These are phyloP conservation scores for Nicotiana knightiana DNA, from an alignment of 257 asterid genomes.

Conservation along the genomic window DNA sequence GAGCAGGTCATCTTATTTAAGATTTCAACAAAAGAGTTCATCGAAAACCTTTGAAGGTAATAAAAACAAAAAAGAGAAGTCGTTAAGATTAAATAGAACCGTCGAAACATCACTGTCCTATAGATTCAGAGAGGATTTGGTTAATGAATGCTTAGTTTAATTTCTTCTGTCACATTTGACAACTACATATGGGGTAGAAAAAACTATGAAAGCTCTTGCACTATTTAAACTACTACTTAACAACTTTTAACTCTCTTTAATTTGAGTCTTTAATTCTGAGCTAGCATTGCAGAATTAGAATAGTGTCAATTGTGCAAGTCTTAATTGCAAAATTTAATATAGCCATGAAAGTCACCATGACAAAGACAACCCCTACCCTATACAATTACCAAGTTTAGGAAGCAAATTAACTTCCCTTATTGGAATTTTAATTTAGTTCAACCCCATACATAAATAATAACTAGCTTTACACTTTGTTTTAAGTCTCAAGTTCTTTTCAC, in stretches of 20 bases:
- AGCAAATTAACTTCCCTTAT: too few species aligned
- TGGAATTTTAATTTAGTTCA: too few species aligned
- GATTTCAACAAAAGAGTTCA: not conserved
- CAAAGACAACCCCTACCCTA: too few species aligned
- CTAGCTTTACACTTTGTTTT: too few species aligned
- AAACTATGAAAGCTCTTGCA: not conserved
- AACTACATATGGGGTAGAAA: not conserved
- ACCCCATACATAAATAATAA: too few species aligned
- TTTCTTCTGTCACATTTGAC: not conserved
- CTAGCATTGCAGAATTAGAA: too few species aligned
- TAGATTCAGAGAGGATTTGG: not conserved
- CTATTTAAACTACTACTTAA: not conserved
- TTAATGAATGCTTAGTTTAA: not conserved
- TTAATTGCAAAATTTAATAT: too few species aligned
- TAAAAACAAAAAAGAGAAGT: not conserved
- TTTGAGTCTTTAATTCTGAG: not conserved
- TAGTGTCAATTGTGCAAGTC: too few species aligned
- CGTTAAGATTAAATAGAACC: not conserved
- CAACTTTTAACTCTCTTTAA: not conserved
- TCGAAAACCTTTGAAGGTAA: not conserved
- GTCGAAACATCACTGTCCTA: not conserved
- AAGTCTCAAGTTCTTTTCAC: not conserved
- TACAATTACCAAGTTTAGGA: too few species aligned
- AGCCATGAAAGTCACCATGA: too few species aligned
- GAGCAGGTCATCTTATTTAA: not conserved